Percentiles rank a stretch among this genome's conserved stretches.
phyloP scores from a whole-genome alignment of 1,139 yeast species.

The Yamadazyma spencermartinsiae region DNA sequence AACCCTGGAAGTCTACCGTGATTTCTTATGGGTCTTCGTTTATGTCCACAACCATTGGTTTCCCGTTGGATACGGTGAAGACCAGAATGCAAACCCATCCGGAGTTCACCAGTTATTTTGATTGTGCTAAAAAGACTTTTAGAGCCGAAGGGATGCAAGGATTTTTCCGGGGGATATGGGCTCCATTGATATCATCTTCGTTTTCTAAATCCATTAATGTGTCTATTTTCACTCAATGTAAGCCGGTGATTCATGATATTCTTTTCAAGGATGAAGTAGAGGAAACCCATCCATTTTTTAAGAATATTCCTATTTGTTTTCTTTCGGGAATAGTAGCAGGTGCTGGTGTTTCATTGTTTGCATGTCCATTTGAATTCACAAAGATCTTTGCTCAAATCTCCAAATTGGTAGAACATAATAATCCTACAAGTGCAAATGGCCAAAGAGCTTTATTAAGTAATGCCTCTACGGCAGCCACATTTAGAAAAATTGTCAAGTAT shows the following conservation, averaged over 20 bases:
- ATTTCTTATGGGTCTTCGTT: slow-evolving; percentile 68
- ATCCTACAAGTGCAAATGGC: not conserved
- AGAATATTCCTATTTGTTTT: slow-evolving; percentile 67
- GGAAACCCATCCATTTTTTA: slow-evolving; percentile 39
- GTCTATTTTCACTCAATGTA: slow-evolving; percentile 57
- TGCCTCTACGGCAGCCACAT: slow-evolving; percentile 31
- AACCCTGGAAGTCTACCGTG: slow-evolving; percentile 59
- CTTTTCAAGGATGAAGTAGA: slow-evolving; percentile 21
- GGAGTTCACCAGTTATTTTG: slow-evolving; percentile 54
- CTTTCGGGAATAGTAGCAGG: slow-evolving; percentile 71
- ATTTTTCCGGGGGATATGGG: slow-evolving; percentile 73
- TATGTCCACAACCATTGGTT: slow-evolving; percentile 70
- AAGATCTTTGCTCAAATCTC: slow-evolving; percentile 78
- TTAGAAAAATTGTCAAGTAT: slow-evolving; percentile 53
- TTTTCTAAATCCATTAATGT: slow-evolving; percentile 68
- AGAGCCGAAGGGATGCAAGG: slow-evolving; percentile 66
- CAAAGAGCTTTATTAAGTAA: slow-evolving; percentile 10
- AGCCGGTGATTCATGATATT: slow-evolving; percentile 46
- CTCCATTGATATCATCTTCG: slow-evolving; percentile 69
- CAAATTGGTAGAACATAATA: slow-evolving; percentile 38
- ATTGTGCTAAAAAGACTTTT: slow-evolving; percentile 61
- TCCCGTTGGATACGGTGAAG: slow-evolving; percentile 82
- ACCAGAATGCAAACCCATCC: slow-evolving; percentile 81
- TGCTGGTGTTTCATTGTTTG: slow-evolving; percentile 59
- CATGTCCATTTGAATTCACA: slow-evolving; percentile 86